phyloP scores from a whole-genome alignment of 2,329 filamentous ascomycete species.

The Hypomyces rosellus region DNA sequence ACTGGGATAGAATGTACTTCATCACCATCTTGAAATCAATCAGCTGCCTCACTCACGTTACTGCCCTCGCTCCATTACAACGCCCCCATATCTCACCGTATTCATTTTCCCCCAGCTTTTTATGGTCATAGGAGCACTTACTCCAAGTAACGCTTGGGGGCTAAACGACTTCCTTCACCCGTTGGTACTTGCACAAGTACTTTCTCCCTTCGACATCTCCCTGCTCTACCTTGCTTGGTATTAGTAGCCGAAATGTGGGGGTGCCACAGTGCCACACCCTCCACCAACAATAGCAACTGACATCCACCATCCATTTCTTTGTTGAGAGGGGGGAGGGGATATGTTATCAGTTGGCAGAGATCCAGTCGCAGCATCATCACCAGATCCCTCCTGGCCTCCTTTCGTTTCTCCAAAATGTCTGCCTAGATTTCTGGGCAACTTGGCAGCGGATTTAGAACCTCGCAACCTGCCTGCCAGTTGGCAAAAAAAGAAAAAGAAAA shows the following conservation, averaged over 20 bases:
- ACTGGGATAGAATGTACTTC: background rate
- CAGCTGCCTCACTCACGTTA: constrained; percentile 1
- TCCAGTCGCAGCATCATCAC: no score
- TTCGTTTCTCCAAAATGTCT: background rate
- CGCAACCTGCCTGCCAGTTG: no score
- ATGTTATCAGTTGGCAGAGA: no score
- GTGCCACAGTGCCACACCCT: constrained; percentile 1
- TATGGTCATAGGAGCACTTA: constrained; percentile 7
- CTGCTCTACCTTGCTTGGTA: background rate
- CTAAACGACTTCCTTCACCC: background rate
- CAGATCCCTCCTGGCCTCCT: background rate
- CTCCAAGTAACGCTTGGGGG: constrained; percentile 4
- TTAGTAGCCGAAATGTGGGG: constrained; percentile 5
- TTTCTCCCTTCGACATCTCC: background rate
- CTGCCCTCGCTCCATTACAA: no score
- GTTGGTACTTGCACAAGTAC: background rate
- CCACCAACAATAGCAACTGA: constrained; percentile 5
- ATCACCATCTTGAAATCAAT: background rate
- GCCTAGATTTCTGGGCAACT: no score
- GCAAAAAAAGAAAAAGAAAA: no score
- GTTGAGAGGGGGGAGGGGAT: no score
- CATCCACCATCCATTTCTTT: no score
- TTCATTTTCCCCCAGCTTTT: background rate
- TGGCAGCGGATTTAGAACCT: no score
- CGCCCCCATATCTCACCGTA: background rate